Evolutionary conservation across 306 rosid species (phyloP).

Genomic region (Quercus gilva): DNA sequence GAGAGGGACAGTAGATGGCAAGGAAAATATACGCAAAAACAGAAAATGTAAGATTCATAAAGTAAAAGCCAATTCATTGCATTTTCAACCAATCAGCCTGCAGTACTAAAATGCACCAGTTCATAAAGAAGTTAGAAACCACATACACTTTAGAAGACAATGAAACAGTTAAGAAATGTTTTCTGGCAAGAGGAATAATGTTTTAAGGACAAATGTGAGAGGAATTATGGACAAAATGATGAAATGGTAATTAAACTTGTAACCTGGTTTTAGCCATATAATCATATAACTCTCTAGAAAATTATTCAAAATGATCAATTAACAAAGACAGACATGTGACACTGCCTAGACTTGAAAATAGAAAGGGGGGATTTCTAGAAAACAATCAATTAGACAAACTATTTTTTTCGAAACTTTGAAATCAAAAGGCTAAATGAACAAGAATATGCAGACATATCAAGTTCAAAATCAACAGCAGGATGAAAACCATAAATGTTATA

Average conservation of each 20-base stretch:
- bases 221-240: no score
- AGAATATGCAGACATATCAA: background rate
- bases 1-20: background rate
- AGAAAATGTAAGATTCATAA: background rate
- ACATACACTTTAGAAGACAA: background rate
- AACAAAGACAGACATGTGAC: background rate
- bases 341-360: background rate
- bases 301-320: background rate
- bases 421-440: background rate
- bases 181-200: background rate
- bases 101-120: background rate
- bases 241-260: background rate
- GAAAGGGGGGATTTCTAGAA: background rate
- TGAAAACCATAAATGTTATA: background rate
- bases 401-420: background rate
- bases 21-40: background rate
- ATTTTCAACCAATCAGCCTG: background rate
- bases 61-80: background rate
- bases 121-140: background rate
- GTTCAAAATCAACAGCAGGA: background rate
- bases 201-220: background rate
- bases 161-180: background rate
- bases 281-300: background rate
- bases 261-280: background rate
- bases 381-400: background rate